phyloP scores from a whole-genome alignment of 139 green algal species.

The Picochlorum sp. region DNA sequence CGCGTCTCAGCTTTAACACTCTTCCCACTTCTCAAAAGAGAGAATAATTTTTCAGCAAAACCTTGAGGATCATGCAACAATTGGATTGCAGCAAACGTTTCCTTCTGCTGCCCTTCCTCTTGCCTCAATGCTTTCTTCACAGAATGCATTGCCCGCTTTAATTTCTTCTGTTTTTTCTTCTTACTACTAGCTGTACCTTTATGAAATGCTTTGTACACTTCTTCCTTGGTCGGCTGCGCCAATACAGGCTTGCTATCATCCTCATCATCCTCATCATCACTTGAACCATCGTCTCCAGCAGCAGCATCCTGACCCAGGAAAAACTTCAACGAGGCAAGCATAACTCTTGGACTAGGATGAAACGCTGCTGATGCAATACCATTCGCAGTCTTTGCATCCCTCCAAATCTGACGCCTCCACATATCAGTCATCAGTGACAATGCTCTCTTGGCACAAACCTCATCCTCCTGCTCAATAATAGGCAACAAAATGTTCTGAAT shows the following conservation, averaged over 20 bases:
- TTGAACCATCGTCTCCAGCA: slow-evolving; percentile 37
- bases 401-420: slow-evolving; percentile 90
- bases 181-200: slow-evolving; percentile 81
- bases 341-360: slow-evolving; percentile 63
- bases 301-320: slow-evolving; percentile 83
- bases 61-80: slow-evolving; percentile 92
- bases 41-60: slow-evolving; percentile 89
- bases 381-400: slow-evolving; percentile 88
- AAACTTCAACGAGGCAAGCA: slow-evolving; percentile 92
- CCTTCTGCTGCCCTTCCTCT: slow-evolving; percentile 19
- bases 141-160: slow-evolving; percentile 74
- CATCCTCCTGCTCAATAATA: slow-evolving; percentile 70
- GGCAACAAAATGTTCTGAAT: slow-evolving; percentile 63
- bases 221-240: slow-evolving; percentile 50
- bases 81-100: slow-evolving; percentile 89
- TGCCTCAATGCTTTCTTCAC: slow-evolving; percentile 61
- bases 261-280: slow-evolving; percentile 38
- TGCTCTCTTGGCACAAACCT: slow-evolving; percentile 77
- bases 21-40: slow-evolving; percentile 46
- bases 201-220: slow-evolving; percentile 78
- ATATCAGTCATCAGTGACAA: slow-evolving; percentile 90
- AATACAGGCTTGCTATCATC: slow-evolving; percentile 22
- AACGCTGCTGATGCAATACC: slow-evolving; percentile 69
- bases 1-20: slow-evolving; percentile 74
- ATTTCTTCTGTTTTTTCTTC: slow-evolving; percentile 89